Percentiles rank a stretch among this genome's conserved stretches.
These are phyloP conservation scores for Trametes coccinea DNA, from an alignment of 768 basidiomycete species.

Conservation along the genomic window DNA sequence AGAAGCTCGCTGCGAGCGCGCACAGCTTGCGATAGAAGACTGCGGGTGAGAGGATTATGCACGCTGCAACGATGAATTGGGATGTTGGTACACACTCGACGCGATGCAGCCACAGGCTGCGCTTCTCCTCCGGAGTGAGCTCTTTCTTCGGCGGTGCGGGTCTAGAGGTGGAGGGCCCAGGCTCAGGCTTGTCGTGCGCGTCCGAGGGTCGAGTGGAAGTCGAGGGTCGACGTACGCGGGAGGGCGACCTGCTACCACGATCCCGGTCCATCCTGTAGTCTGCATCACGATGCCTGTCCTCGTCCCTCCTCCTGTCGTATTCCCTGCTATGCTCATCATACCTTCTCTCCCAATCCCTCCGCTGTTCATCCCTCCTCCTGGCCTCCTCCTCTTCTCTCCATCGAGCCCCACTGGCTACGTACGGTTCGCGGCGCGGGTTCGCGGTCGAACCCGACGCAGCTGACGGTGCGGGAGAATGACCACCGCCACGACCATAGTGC, in stretches of 20 bases:
- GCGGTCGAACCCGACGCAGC: constrained; percentile 1
- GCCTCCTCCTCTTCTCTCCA: constrained; percentile 9
- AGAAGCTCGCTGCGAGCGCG: constrained; percentile 34
- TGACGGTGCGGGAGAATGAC: constrained; percentile 5
- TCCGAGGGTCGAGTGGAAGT: neutral
- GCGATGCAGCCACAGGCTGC: constrained; percentile 41
- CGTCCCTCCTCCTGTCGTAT: constrained; percentile 10
- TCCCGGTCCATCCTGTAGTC: constrained; percentile 1
- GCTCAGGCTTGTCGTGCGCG: neutral
- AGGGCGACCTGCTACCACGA: constrained; percentile 10
- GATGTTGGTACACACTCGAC: constrained; percentile 36
- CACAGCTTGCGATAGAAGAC: constrained; percentile 39
- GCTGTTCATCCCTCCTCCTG: neutral
- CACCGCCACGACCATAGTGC: neutral
- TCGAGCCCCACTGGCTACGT: constrained; percentile 8
- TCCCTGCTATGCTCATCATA: constrained; percentile 4
- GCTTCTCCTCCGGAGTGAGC: constrained; percentile 38
- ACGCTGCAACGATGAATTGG: too few species aligned
- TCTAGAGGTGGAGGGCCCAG: neutral
- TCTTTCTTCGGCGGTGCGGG: constrained; percentile 20
- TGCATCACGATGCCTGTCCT: neutral
- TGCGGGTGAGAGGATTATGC: constrained; percentile 16
- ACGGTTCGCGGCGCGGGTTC: neutral
- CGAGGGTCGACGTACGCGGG: constrained; percentile 1
- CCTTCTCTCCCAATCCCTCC: neutral